A percentile compares a stretch with the other conserved stretches of the same genome.
These are phyloP conservation scores for Dalbergia cochinchinensis DNA, from an alignment of 306 rosid species.

Conservation along the genomic window DNA sequence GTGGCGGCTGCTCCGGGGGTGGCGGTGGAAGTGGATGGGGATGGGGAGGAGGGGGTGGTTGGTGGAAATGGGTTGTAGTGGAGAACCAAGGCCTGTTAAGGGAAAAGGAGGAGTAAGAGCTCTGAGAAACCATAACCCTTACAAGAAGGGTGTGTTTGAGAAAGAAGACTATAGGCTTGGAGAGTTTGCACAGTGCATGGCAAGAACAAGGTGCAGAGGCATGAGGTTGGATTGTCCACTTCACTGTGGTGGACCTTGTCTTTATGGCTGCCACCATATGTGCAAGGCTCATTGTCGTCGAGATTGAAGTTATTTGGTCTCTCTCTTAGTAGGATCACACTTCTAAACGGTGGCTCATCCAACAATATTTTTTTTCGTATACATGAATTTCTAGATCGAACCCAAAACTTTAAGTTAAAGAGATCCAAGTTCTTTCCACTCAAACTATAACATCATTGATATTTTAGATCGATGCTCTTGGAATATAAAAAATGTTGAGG, in stretches of 20 bases:
- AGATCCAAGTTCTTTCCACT: no score
- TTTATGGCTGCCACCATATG: slow-evolving; percentile 80
- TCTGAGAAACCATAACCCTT: neutral
- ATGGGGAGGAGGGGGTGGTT: slow-evolving; percentile 85
- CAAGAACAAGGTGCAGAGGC: slow-evolving; percentile 74
- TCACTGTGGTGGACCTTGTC: slow-evolving; percentile 93
- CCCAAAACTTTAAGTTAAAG: no score
- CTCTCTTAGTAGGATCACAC: no score
- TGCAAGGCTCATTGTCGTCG: slow-evolving; percentile 87
- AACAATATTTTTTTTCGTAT: no score
- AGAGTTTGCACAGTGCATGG: slow-evolving; percentile 84
- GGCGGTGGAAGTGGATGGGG: slow-evolving; percentile 56
- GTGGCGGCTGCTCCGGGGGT: slow-evolving; percentile 16
- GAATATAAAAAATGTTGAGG: no score
- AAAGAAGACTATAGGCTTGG: slow-evolving; percentile 67
- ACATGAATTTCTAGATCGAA: no score
- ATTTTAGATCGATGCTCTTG: no score
- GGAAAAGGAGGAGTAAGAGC: slow-evolving; percentile 41
- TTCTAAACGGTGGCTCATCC: no score
- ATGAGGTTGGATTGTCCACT: slow-evolving; percentile 92
- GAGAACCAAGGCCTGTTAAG: slow-evolving; percentile 48
- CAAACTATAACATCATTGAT: no score
- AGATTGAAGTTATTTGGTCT: no score
- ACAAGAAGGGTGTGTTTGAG: slow-evolving; percentile 40
- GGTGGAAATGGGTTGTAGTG: slow-evolving; percentile 82